phyloP scores from a whole-genome alignment of 1,284 basidiomycete species.

The Leccinum fallax region DNA sequence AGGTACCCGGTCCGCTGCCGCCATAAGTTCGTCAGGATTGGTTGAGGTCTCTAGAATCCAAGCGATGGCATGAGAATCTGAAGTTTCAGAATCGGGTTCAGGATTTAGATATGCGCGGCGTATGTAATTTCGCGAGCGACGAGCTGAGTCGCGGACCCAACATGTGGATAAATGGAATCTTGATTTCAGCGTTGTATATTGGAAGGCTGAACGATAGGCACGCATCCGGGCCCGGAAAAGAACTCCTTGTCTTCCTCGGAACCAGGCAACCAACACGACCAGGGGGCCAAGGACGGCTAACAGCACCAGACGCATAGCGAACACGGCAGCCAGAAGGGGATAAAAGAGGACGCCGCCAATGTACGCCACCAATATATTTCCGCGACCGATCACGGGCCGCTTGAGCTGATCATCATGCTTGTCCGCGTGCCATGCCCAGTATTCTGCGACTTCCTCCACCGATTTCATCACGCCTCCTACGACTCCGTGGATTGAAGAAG shows the following conservation, averaged over 20 bases:
- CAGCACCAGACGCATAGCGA: not conserved
- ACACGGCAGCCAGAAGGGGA: not conserved
- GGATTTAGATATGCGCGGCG: constrained; percentile 3
- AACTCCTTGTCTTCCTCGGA: not conserved
- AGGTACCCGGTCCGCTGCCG: constrained; percentile 13
- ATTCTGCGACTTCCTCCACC: constrained; percentile 7
- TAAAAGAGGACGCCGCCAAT: not conserved
- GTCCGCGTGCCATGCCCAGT: constrained; percentile 9
- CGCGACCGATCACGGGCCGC: not conserved
- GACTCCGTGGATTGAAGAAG: constrained; percentile 6
- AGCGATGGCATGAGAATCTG: constrained; percentile 6
- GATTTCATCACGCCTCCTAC: constrained; percentile 2
- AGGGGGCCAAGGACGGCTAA: constrained; percentile 1
- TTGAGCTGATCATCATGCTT: not conserved
- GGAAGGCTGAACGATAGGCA: not conserved
- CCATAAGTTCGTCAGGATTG: constrained; percentile 16
- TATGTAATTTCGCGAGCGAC: not conserved
- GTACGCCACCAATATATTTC: constrained; percentile 4
- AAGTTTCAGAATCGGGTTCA: not conserved
- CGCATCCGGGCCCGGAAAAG: not conserved
- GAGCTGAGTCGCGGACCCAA: constrained; percentile 1
- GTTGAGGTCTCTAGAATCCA: constrained; percentile 19
- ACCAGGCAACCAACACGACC: not conserved
- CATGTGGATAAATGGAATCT: not conserved
- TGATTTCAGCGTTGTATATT: not conserved